phyloP scores from a whole-genome alignment of 345 rosid species.

The Camelina hispida region DNA sequence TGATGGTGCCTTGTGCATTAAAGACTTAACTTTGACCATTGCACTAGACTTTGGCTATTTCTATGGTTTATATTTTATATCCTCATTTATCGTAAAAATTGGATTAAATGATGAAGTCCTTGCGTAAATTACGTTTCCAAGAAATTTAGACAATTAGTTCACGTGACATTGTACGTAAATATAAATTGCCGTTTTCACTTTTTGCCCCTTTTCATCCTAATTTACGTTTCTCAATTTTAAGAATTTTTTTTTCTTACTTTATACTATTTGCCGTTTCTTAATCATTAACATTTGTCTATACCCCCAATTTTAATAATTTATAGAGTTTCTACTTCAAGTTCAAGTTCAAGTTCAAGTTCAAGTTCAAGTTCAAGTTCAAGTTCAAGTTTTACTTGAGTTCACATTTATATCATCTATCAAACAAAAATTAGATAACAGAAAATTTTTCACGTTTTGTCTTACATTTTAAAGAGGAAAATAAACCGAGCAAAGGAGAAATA shows the following conservation, averaged over 20 bases:
- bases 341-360: too few relatives aligned
- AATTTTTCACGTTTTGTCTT: constrained; percentile 20
- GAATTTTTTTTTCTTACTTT: not conserved
- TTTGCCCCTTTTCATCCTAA: constrained; percentile 17
- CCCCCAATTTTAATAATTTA: constrained; percentile 5
- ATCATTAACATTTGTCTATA: constrained; percentile 30
- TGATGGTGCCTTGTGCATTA: too few relatives aligned
- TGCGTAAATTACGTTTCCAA: constrained; percentile 30
- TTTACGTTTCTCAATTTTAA: constrained; percentile 30
- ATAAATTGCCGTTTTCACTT: constrained; percentile 29
- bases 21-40: too few relatives aligned
- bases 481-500: constrained; percentile 22
- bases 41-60: too few relatives aligned
- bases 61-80: too few relatives aligned
- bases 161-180: constrained; percentile 23
- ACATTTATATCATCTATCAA: not conserved
- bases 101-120: constrained; percentile 8
- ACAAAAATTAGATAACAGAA: not conserved
- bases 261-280: constrained; percentile 30
- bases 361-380: too few relatives aligned
- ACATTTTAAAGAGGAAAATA: constrained; percentile 26
- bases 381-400: constrained; percentile 4
- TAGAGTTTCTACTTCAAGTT: constrained; percentile 1
- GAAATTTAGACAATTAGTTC: constrained; percentile 41
- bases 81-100: not conserved